Evolutionary conservation across 371 early-diverging fungal species (phyloP).

Genomic region (Dinochytrium kinnereticum): DNA sequence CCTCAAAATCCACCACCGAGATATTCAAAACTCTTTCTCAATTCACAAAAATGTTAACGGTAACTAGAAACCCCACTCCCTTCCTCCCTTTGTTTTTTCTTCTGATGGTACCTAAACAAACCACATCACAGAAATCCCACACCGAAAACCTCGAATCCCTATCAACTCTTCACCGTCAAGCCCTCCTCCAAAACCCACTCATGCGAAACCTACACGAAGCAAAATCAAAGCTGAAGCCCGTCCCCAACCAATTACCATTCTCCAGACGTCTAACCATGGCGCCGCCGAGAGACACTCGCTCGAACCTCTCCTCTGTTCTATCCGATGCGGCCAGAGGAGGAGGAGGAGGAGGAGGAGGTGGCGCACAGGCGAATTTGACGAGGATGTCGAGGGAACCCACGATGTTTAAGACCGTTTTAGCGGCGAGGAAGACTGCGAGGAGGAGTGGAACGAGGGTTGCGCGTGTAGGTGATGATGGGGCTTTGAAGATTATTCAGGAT

Average conservation of each 20-base stretch:
- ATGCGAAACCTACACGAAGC: neutral
- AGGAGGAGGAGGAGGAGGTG: neutral
- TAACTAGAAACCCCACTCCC: no score
- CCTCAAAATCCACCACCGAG: no score
- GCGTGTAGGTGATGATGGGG: no score
- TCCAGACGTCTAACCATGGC: neutral
- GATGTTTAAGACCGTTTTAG: neutral
- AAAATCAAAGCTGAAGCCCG: neutral
- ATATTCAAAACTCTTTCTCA: neutral
- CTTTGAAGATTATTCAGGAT: no score
- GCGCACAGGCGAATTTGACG: neutral
- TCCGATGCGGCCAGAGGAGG: neutral
- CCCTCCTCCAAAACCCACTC: neutral
- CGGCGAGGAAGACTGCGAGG: conserved; percentile 3
- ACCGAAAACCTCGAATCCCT: neutral
- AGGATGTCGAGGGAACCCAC: neutral
- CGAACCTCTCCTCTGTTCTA: neutral
- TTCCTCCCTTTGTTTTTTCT: no score
- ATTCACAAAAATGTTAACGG: neutral
- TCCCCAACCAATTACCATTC: conserved; percentile 3
- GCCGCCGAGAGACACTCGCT: neutral
- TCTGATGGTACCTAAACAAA: no score
- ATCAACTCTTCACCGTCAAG: neutral
- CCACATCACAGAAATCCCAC: neutral
- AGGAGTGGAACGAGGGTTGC: no score